A percentile compares a stretch with the other conserved stretches of the same genome.
Conservation (phyloP, 257 asterid species). For the Prunella vulgaris region DNA sequence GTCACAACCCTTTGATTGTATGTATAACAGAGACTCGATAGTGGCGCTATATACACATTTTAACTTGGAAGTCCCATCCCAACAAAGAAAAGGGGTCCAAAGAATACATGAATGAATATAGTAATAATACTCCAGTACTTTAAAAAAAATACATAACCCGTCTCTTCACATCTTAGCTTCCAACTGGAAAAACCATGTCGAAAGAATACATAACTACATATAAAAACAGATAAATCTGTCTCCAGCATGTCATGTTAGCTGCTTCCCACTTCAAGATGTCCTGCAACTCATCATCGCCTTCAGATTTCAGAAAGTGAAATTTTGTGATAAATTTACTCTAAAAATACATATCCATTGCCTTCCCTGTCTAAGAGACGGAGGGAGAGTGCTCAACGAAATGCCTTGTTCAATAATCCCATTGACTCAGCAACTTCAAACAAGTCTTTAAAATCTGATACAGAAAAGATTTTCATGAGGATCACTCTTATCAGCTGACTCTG, state of each 20-base stretch:
- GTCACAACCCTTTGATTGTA: too few relatives aligned
- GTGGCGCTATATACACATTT: background rate
- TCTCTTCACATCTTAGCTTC: too few relatives aligned
- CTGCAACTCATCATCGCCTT: background rate
- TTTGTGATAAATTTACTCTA: background rate
- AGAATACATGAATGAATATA: conserved; percentile 16
- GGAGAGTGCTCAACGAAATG: conserved; percentile 50
- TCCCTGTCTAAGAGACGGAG: too few relatives aligned
- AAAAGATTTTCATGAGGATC: too few relatives aligned
- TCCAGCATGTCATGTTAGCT: conserved; percentile 23
- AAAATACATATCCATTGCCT: too few relatives aligned
- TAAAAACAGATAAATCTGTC: conserved; percentile 23
- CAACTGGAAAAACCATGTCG: background rate
- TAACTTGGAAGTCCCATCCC: conserved; percentile 12
- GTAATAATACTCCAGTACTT: background rate
- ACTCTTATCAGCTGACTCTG: too few relatives aligned
- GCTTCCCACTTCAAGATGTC: conserved; percentile 8
- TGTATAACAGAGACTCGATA: too few relatives aligned
- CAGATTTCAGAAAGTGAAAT: background rate
- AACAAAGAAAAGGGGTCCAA: background rate
- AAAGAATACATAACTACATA: background rate
- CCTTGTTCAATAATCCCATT: conserved; percentile 75
- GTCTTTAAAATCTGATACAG: too few relatives aligned
- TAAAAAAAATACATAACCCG: background rate
- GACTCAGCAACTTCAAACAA: conserved; percentile 88